phyloP scores from a whole-genome alignment of 83 land plant genomes.

The Picea abies region DNA sequence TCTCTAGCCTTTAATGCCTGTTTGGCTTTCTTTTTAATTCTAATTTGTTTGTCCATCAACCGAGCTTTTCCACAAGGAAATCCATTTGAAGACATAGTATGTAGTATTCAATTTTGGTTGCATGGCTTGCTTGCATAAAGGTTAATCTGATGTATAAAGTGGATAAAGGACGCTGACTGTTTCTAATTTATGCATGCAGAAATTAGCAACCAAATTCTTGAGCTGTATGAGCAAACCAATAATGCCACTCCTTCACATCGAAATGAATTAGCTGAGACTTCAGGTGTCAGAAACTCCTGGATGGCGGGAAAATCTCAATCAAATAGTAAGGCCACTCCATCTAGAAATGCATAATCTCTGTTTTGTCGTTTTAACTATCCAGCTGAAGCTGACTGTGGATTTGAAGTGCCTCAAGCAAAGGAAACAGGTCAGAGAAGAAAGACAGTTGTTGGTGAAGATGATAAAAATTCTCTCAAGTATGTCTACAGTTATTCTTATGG shows the following conservation, averaged over 20 bases:
- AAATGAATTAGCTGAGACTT: constrained; percentile 27
- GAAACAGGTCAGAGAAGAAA: neutral
- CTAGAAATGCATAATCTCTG: neutral
- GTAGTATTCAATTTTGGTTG: neutral
- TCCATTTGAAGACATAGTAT: neutral
- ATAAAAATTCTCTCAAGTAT: neutral
- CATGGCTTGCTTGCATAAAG: neutral
- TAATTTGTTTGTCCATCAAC: neutral
- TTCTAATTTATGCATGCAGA: constrained; percentile 32
- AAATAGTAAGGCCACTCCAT: neutral
- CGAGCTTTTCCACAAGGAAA: neutral
- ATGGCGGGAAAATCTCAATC: neutral
- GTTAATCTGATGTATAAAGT: neutral
- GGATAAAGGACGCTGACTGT: neutral
- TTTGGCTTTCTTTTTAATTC: neutral
- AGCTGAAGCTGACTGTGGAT: neutral
- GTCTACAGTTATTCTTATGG: neutral
- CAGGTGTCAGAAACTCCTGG: neutral
- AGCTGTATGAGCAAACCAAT: constrained; percentile 63
- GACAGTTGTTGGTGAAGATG: neutral
- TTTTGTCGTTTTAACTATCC: neutral
- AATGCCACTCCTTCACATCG: constrained; percentile 32
- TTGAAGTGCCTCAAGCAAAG: neutral
- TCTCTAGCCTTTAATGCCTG: neutral
- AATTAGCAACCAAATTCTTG: constrained; percentile 72